These are phyloP conservation scores for Limonium bicolor DNA, from an alignment of 148 eudicot genomes.

Conservation along the genomic window DNA sequence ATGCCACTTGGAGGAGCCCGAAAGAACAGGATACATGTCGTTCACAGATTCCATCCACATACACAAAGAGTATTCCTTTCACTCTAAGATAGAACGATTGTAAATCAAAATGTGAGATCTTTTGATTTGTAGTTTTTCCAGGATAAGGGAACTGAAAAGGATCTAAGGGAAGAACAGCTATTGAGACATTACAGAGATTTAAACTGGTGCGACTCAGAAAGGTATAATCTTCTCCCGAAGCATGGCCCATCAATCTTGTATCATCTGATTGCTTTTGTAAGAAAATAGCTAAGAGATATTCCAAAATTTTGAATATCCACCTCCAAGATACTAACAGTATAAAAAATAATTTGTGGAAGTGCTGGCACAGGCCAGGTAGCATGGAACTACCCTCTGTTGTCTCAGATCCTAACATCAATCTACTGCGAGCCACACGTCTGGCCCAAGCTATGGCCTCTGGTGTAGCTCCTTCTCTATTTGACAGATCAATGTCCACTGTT, in stretches of 20 bases:
- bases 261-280: slow-evolving; percentile 12
- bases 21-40: slow-evolving; percentile 31
- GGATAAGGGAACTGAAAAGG: slow-evolving; percentile 12
- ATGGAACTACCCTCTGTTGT: slow-evolving; percentile 7
- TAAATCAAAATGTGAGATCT: slow-evolving; percentile 20
- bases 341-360: slow-evolving; percentile 18
- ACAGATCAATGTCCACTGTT: slow-evolving; percentile 37
- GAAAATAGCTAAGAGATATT: slow-evolving; percentile 11
- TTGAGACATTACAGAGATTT: slow-evolving; percentile 36
- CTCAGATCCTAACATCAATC: slow-evolving; percentile 18
- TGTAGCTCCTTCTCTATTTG: slow-evolving; percentile 62
- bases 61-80: slow-evolving; percentile 23
- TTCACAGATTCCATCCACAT: slow-evolving; percentile 31
- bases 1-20: slow-evolving; percentile 35
- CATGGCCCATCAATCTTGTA: slow-evolving; percentile 3
- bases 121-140: slow-evolving; percentile 16
- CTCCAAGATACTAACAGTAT: slow-evolving; percentile 29
- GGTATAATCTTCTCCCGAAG: slow-evolving; percentile 19
- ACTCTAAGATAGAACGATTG: slow-evolving; percentile 21
- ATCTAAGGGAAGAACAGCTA: slow-evolving; percentile 25
- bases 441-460: slow-evolving; percentile 57
- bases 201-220: slow-evolving; percentile 24
- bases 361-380: slow-evolving; percentile 7
- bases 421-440: slow-evolving; percentile 46
- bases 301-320: slow-evolving; percentile 16